phyloP scores from a whole-genome alignment of 2,329 filamentous ascomycete species.

The Lomentospora prolificans region DNA sequence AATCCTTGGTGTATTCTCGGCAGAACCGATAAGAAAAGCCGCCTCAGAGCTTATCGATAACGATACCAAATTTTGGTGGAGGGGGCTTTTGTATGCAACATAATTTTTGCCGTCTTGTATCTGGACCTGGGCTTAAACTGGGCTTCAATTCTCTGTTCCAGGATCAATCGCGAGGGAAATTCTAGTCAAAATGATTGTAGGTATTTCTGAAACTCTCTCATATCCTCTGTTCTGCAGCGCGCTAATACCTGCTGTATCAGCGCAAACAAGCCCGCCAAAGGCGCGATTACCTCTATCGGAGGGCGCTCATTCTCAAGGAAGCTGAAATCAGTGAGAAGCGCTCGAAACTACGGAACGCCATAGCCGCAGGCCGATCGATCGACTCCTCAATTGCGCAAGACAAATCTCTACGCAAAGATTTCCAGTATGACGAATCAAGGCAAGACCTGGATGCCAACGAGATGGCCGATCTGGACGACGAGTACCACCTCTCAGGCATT shows the following conservation, averaged over 20 bases:
- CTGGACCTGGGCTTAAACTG: background rate
- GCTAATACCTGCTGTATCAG: constrained; percentile 17
- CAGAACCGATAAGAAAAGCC: constrained; percentile 5
- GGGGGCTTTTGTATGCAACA: too few species aligned
- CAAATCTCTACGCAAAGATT: constrained; percentile 73
- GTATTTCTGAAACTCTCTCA: too few species aligned
- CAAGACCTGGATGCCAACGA: constrained; percentile 58
- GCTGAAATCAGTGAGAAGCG: constrained; percentile 89
- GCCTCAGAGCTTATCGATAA: constrained; percentile 9
- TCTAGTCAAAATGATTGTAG: constrained; percentile 20
- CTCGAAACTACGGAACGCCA: constrained; percentile 72
- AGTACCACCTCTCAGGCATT: constrained; percentile 88
- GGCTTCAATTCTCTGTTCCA: too few species aligned
- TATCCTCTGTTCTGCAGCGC: too few species aligned
- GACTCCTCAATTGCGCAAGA: constrained; percentile 79
- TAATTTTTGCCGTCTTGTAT: background rate
- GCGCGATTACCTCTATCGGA: constrained; percentile 66
- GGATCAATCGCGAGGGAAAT: too few species aligned
- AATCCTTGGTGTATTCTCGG: constrained; percentile 5
- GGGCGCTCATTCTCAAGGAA: constrained; percentile 77
- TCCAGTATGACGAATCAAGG: constrained; percentile 83
- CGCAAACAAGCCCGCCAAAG: constrained; percentile 32
- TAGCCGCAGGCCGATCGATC: constrained; percentile 81
- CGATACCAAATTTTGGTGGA: constrained; percentile 4
- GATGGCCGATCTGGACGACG: constrained; percentile 70